Conservation (phyloP, 257 asterid species). For the Lavandula angustifolia region DNA sequence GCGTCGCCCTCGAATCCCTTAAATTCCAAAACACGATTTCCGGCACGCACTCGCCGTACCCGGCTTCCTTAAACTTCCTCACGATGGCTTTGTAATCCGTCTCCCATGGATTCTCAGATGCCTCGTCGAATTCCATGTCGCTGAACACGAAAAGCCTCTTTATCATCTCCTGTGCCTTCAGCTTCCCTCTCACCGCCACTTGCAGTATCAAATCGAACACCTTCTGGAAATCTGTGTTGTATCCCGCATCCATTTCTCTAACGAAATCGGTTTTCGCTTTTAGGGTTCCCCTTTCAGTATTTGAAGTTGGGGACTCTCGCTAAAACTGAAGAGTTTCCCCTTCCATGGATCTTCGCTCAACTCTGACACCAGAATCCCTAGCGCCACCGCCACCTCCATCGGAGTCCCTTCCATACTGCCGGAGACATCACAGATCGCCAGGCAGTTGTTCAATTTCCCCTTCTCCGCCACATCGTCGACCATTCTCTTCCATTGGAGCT, state of each 20-base stretch:
- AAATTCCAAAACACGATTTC: constrained; percentile 60
- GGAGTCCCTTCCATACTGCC: constrained; percentile 41
- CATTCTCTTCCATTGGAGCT: constrained; percentile 59
- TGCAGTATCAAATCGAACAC: constrained; percentile 48
- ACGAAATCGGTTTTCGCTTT: constrained; percentile 27
- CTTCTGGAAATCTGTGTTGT: constrained; percentile 42
- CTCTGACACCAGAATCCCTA: constrained; percentile 51
- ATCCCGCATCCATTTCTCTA: constrained; percentile 33
- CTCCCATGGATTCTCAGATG: constrained; percentile 36
- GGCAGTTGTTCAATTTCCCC: constrained; percentile 42
- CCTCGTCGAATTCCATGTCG: constrained; percentile 42
- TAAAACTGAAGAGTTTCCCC: constrained; percentile 50
- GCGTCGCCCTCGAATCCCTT: constrained; percentile 45
- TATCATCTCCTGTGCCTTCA: constrained; percentile 43
- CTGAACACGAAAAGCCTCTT: constrained; percentile 53
- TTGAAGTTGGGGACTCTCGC: constrained; percentile 37
- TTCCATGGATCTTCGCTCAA: constrained; percentile 50
- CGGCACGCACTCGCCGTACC: constrained; percentile 48
- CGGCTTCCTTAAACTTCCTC: constrained; percentile 40
- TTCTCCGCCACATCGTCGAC: constrained; percentile 41
- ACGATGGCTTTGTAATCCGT: constrained; percentile 45
- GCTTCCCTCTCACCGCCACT: constrained; percentile 40
- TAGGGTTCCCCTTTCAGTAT: constrained; percentile 30
- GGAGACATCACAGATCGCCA: constrained; percentile 47
- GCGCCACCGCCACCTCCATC: constrained; percentile 46